Percentiles rank a stretch among this genome's conserved stretches.
phyloP scores from a whole-genome alignment of 2,329 filamentous ascomycete genomes.

The Aspergillus brasiliensis region DNA sequence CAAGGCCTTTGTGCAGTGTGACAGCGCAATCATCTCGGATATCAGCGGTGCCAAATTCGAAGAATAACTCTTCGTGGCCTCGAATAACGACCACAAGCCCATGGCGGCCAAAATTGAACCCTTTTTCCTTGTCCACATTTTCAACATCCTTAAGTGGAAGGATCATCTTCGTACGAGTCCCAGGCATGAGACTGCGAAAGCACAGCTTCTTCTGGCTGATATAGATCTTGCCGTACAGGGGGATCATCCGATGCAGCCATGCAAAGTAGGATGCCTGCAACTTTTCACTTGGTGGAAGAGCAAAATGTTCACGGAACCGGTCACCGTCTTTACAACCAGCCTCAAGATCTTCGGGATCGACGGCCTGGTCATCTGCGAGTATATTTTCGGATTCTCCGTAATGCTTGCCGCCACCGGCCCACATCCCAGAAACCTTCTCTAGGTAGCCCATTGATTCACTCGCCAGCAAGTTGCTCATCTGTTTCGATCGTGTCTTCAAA shows the following conservation, averaged over 20 bases:
- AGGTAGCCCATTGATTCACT: conserved; percentile 95
- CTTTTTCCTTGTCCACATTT: conserved; percentile 91
- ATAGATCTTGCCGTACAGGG: conserved; percentile 95
- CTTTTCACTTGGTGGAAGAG: conserved; percentile 78
- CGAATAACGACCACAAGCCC: conserved; percentile 90
- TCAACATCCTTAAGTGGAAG: conserved; percentile 88
- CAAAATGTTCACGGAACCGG: conserved; percentile 87
- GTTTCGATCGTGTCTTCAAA: conserved; percentile 74
- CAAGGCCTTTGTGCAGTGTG: conserved; percentile 74
- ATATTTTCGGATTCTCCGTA: conserved; percentile 74
- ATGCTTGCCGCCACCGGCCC: conserved; percentile 86
- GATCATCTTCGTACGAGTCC: conserved; percentile 88
- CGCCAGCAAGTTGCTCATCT: conserved; percentile 79
- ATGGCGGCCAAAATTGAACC: conserved; percentile 87
- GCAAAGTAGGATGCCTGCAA: conserved; percentile 89
- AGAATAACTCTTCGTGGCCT: conserved; percentile 94
- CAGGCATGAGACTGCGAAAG: conserved; percentile 86
- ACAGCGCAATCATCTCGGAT: conserved; percentile 86
- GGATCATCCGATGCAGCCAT: conserved; percentile 85
- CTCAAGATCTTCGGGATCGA: conserved; percentile 59
- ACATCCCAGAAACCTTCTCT: conserved; percentile 96
- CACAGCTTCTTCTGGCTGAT: conserved; percentile 86
- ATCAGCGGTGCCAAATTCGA: conserved; percentile 80
- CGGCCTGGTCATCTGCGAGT: conserved; percentile 64
- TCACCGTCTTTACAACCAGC: conserved; percentile 57